phyloP scores from a whole-genome alignment of 169 alveolate species.

The Nephromyces sp. region DNA sequence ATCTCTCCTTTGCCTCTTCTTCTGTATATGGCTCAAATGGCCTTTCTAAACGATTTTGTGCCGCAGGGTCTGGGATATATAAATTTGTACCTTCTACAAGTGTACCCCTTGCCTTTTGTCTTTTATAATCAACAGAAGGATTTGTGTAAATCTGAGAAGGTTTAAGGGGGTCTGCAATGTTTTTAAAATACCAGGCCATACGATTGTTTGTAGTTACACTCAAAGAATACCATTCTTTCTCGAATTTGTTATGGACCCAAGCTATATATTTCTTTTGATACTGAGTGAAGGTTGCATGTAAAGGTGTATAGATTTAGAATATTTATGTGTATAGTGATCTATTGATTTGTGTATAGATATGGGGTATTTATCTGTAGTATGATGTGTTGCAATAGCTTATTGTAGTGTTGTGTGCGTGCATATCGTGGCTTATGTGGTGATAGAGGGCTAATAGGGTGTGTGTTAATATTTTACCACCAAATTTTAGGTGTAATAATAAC shows the following conservation, averaged over 20 bases:
- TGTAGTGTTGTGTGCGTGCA: no score
- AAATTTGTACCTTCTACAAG: slow-evolving; percentile 68
- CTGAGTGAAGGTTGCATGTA: slow-evolving; percentile 5
- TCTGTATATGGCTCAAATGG: slow-evolving; percentile 69
- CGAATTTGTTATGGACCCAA: slow-evolving; percentile 57
- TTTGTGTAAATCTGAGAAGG: slow-evolving; percentile 55
- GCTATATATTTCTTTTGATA: slow-evolving; percentile 37
- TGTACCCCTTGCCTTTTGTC: slow-evolving; percentile 71
- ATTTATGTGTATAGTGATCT: slow-evolving; percentile 3
- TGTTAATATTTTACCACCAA: no score
- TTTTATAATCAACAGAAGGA: slow-evolving; percentile 64
- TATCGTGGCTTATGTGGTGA: no score
- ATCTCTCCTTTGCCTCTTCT: slow-evolving; percentile 59
- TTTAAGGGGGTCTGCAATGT: slow-evolving; percentile 52
- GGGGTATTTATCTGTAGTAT: no score
- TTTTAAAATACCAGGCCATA: slow-evolving; percentile 51
- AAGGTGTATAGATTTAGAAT: not conserved
- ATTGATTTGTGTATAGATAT: no score
- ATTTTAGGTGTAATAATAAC: no score
- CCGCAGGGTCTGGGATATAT: slow-evolving; percentile 54
- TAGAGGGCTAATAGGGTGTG: no score
- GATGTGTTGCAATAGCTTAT: no score
- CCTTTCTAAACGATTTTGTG: slow-evolving; percentile 58
- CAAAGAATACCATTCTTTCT: slow-evolving; percentile 37
- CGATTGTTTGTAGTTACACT: slow-evolving; percentile 49